Percentiles rank a stretch among this genome's conserved stretches.
These are phyloP conservation scores for Quercus phellos DNA, from an alignment of 331 rosid species.

Conservation along the genomic window DNA sequence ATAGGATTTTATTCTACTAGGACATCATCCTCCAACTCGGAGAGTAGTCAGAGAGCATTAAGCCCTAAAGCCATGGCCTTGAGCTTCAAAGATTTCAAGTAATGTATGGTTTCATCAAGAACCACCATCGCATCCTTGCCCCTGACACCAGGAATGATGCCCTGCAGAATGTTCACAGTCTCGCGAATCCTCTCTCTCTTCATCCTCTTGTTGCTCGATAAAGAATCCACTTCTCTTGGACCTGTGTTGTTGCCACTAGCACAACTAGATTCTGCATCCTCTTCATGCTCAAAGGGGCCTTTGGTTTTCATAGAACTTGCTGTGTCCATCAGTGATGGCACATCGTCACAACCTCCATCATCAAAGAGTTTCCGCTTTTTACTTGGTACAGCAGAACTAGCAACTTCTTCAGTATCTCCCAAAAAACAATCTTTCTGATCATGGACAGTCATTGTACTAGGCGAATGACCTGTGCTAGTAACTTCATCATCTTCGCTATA, in stretches of 20 bases:
- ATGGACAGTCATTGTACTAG: constrained; percentile 59
- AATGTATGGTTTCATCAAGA: constrained; percentile 75
- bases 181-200: constrained; percentile 68
- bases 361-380: constrained; percentile 62
- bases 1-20: background rate
- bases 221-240: constrained; percentile 31
- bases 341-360: constrained; percentile 26
- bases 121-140: constrained; percentile 69
- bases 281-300: constrained; percentile 28
- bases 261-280: constrained; percentile 74
- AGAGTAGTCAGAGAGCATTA: constrained; percentile 38
- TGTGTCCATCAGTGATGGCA: constrained; percentile 45
- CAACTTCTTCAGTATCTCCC: constrained; percentile 46
- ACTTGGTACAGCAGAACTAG: constrained; percentile 50
- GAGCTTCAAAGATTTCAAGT: constrained; percentile 63
- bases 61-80: constrained; percentile 62
- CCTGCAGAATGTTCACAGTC: constrained; percentile 60
- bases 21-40: constrained; percentile 18
- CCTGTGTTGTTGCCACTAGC: constrained; percentile 35
- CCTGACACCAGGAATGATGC: constrained; percentile 70
- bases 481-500: constrained; percentile 77
- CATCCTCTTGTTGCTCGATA: constrained; percentile 42
- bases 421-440: constrained; percentile 27
- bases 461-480: constrained; percentile 95
- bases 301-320: constrained; percentile 50